Base-by-base conservation (phyloP, 73 alveolate species). In the Blepharisma japonicum region DNA sequence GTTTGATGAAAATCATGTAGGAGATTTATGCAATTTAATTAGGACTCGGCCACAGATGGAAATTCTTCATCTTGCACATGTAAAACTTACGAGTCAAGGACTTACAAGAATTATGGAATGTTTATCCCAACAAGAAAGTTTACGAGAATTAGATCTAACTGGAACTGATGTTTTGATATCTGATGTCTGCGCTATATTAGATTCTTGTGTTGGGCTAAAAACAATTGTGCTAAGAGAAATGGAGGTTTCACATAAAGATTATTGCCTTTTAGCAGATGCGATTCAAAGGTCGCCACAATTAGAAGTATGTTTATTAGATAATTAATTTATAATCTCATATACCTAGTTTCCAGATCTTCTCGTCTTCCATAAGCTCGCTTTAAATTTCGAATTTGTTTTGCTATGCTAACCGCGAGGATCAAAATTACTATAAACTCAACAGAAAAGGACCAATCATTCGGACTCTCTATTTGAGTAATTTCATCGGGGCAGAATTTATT, bases 251-350 rank as follows among this genome's bases (percentile, higher is more conserved):
- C 74, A 14, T 14, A n/a, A 39, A 25, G 74, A 61, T 61, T 61
- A 61, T 39, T 61, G 47, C 4, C 23, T 18, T 61, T 25, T 61
- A 9, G 74, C 74, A 14, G 74, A 61, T n/a, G 23, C 74, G 2
- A 61, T 61, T 2, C 14, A 61, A 61, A 61, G 23, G 74, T 61
- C 74, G 18, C 74, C 74, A 25, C 74, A 61, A 25, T 25, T 61
- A 9, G 74, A 61, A 25, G 74, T 61, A 18, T 61, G 74, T 25
- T 61, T 61, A 61, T 61, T 61, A 61, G 74, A 61, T 61, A 61
- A 61, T 61, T 61, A 53, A 20, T 20, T 20, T 53, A 11, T 53
- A 53, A 53, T 20, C 23, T 20, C n/a, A 53, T 20, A 20, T 14
- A 53, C n/a, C 23, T 2, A 53, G n/a, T 53, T 14, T 53, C n/a